These are phyloP conservation scores for Globisporangium paroecandrum DNA, from an alignment of 352 stramenopile species.

Conservation along the genomic window DNA sequence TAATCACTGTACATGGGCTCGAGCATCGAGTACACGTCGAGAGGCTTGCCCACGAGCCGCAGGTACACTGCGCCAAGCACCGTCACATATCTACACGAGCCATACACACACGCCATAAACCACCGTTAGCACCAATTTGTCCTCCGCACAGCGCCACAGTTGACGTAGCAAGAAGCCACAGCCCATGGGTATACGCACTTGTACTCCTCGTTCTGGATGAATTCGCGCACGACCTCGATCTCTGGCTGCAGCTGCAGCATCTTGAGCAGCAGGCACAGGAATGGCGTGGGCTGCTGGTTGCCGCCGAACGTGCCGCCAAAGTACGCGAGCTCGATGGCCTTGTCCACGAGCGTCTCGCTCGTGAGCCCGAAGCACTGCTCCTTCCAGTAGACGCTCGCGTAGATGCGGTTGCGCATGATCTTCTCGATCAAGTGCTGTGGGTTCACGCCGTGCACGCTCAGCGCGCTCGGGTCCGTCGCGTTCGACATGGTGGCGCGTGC, in stretches of 20 bases:
- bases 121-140: background rate
- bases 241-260: constrained; percentile 98
- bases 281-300: constrained; percentile 94
- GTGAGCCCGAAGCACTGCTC: constrained; percentile 97
- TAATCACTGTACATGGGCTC: constrained; percentile 97
- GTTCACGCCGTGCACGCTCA: constrained; percentile 94
- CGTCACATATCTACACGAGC: constrained; percentile 84
- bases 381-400: constrained; percentile 96
- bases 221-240: constrained; percentile 90
- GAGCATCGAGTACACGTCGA: constrained; percentile 92
- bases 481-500: constrained; percentile 59
- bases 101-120: background rate
- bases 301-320: constrained; percentile 93
- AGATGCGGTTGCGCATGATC: constrained; percentile 97
- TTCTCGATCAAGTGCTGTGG: constrained; percentile 98
- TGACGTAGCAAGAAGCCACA: background rate
- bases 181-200: constrained; percentile 59
- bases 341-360: constrained; percentile 94
- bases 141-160: background rate
- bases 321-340: constrained; percentile 92
- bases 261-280: constrained; percentile 98
- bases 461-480: constrained; percentile 88
- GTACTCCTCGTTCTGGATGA: constrained; percentile 98
- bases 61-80: constrained; percentile 96
- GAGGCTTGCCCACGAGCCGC: constrained; percentile 89